phyloP scores from a whole-genome alignment of 192 early-diverging fungal genomes.

The Coemansia sp. region DNA sequence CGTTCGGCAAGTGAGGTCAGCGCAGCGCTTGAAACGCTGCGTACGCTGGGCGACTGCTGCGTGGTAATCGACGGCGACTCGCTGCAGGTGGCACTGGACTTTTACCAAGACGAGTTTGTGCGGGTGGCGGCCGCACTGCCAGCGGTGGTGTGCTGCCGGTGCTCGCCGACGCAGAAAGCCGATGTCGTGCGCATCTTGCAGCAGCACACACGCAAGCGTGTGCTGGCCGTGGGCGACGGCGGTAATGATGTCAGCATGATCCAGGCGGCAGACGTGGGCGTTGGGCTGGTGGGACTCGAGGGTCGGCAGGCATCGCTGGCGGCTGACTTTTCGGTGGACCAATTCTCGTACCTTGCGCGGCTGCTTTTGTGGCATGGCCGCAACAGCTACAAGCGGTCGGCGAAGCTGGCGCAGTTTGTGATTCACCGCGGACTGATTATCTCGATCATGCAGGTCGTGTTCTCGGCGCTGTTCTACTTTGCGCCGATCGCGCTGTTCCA shows the following conservation, averaged over 20 bases:
- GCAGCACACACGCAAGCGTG: slow-evolving; percentile 66
- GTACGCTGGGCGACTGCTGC: slow-evolving; percentile 69
- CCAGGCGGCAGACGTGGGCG: slow-evolving; percentile 92
- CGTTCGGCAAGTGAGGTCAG: slow-evolving; percentile 39
- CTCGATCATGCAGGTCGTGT: slow-evolving; percentile 97
- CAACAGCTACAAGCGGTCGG: slow-evolving; percentile 91
- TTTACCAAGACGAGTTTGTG: slow-evolving; percentile 76
- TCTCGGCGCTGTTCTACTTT: slow-evolving; percentile 94
- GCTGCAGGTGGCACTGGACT: slow-evolving; percentile 73
- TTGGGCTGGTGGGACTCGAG: slow-evolving; percentile 96
- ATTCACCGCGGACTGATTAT: slow-evolving; percentile 97
- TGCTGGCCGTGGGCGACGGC: slow-evolving; percentile 92
- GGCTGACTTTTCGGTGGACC: slow-evolving; percentile 88
- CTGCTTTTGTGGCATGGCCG: slow-evolving; percentile 94
- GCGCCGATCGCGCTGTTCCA: slow-evolving; percentile 96
- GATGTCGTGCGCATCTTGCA: slow-evolving; percentile 84
- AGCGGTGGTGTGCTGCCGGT: slow-evolving; percentile 90
- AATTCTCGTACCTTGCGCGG: slow-evolving; percentile 84
- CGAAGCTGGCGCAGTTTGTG: slow-evolving; percentile 93
- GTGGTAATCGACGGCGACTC: slow-evolving; percentile 94
- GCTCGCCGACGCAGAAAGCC: slow-evolving; percentile 97
- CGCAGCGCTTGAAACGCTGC: slow-evolving; percentile 73
- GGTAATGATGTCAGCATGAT: slow-evolving; percentile 99
- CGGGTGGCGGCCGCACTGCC: slow-evolving; percentile 71
- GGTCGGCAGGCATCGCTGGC: slow-evolving; percentile 92